Evolutionary conservation across 1,139 yeast species (phyloP), one percentile per base, ranked within the genome.

Genomic region (Taiozyma sp.): DNA sequence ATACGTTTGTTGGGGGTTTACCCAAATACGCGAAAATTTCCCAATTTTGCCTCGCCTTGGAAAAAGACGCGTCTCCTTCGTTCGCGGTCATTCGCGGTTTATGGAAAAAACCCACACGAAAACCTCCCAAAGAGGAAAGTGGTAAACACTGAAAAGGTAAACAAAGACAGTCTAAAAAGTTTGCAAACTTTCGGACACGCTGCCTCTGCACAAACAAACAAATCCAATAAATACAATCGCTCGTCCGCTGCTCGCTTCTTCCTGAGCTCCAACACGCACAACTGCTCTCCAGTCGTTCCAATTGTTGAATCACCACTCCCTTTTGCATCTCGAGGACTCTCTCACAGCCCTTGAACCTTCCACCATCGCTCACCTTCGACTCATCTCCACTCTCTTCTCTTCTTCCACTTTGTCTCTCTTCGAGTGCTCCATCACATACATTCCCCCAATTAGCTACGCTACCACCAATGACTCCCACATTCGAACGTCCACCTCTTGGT

Each of bases 401-500:
- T 24, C 6, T 24, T 24, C 1, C 27, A 24, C 8, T 24, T 24
- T 24, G 27, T 24, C 27, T 24, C 27, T 24, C 8, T 24, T 24
- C 27, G 24, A 8, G 14, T 13, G 24, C 13, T 19, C 6, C 24
- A 16, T 13, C 19, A 38, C 9, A 13, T 12, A 23, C 41, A 4
- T 19, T 7, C 14, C 3, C 24, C 41, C 24, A 38, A 14, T 2
- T 19, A 19, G 14, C 2, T 10, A 38, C 41, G 19, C 14, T 22
- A 5, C 24, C 8, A 16, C 9, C 13, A 22, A 48, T 19, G 32
- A 54, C 58, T 59, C 47, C 60, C 23, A 45, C 57, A 12, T 29
- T 57, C 29, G 57, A 58, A 34, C 63, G 64, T 39, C 58, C 57
- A 1, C 62, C 59, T 4, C 50, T 61, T 14, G 51, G 57, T 2